Conservation (phyloP, 495 filamentous ascomycete species). For the Xylaria nigripes region DNA sequence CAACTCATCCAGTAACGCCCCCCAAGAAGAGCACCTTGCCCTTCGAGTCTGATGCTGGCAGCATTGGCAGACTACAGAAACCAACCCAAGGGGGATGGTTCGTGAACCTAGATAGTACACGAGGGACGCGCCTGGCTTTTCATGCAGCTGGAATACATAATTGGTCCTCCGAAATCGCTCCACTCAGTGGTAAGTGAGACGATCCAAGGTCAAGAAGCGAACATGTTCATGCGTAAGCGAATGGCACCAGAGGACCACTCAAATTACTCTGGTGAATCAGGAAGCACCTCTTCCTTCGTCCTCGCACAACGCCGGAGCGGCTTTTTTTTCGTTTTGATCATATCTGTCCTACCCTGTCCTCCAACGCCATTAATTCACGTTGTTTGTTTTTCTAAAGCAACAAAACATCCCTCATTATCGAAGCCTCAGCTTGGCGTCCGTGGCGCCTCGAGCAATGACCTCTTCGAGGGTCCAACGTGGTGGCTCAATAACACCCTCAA, state of each 20-base stretch:
- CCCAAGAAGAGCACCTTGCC: not conserved
- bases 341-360: conserved; percentile 15
- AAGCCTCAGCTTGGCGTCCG: conserved; percentile 68
- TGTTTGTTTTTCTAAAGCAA: conserved; percentile 11
- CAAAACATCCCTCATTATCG: conserved; percentile 30
- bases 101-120: not conserved
- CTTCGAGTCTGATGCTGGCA: not conserved
- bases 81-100: not conserved
- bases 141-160: conserved; percentile 15
- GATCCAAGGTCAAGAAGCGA: conserved; percentile 22
- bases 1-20: not conserved
- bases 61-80: not conserved
- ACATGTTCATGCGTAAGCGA: conserved; percentile 25
- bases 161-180: conserved; percentile 15
- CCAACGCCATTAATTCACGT: conserved; percentile 19
- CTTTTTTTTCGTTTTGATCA: conserved; percentile 19
- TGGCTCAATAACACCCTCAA: conserved; percentile 46
- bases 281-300: not conserved
- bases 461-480: conserved; percentile 79
- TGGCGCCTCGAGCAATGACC: conserved; percentile 66
- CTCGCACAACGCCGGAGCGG: conserved; percentile 23
- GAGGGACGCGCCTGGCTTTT: conserved; percentile 13
- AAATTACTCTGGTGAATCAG: conserved; percentile 6
- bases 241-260: conserved; percentile 12
- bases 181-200: conserved; percentile 8